Base-by-base conservation (phyloP, 2,329 filamentous ascomycete species). In the Pseudocercospora eumusae region DNA sequence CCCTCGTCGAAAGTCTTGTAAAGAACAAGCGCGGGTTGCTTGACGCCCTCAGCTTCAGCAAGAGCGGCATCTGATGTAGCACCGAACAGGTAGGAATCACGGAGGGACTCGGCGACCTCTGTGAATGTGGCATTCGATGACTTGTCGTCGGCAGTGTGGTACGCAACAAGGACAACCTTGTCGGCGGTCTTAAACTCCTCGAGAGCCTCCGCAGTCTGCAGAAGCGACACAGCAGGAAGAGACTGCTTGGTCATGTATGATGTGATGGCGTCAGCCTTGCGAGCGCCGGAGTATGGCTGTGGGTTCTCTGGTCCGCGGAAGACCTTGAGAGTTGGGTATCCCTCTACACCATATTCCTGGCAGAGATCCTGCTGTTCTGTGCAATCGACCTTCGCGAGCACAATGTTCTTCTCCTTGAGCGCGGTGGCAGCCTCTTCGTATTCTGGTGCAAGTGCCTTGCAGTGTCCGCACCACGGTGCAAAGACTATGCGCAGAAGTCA, bases 1-100 rank as follows among this genome's bases (percentile, higher is more conserved):
- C 93, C 92, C 82, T 98, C 93, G 75, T 99, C 95, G 74, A 98
- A 99, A 64, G 88, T 84, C 86, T 99, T 98, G 89, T 98, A 98
- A 63, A 99, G 86, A 68, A 97, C 91, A 68, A 99, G 82, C 61
- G 90, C 88, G 67, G 95, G 95, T 74, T 89, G 86, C 77, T 88
- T 89, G 76, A 96, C 91, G 70, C 90, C 93, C 82, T 96, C 95
- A 54, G 90, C 88, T 84, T 96, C 88, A 73, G 95, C 92, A 68
- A 98, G 82, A 60, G 84, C 86, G 66, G 88, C 88, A 75, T 98
- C 95, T 77, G 85, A 91, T 78, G 89, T 90, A 65, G 90, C 88
- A 73, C 91, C 95, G 77, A 99, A 99, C 70, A 96, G 89, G 83
- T 91, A 97, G 77, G 85, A 88, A 77, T 99, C 93, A 68, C 95